Evolutionary conservation across 2,329 filamentous ascomycete genomes (phyloP), one percentile per base, ranked within the genome.

Genomic region (Fusarium drepaniforme): DNA sequence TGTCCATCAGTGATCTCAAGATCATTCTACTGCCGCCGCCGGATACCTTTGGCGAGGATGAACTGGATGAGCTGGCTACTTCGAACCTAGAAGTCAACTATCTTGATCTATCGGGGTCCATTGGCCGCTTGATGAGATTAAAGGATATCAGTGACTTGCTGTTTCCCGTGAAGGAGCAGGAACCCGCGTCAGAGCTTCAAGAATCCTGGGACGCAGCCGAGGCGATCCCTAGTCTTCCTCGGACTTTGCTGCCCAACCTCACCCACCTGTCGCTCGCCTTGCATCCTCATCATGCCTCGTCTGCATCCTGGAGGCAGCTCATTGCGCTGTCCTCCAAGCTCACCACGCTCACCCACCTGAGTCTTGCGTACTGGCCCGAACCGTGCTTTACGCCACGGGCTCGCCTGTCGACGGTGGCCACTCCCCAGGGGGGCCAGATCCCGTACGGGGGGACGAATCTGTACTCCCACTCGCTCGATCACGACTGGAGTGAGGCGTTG

Each of bases 231-330:
- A 78, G 76, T 44, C 79, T 81, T 30, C 82, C 84, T 1, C 82
- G 79, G 33, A 78, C 80, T 13, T 80, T 91, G 21, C 81, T 92
- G 46, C 89, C 90, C 12, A 88, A 88, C 69, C 83, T 92, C 15
- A 91, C 90, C 0, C 90, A 91, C 73, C 84, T 92, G 11, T 92
- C 90, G 2, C 86, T 92, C 3, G 89, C 90, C 5, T 75, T 90
- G 58, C 77, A 83, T 60, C 85, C 87, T 1, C 73, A 64, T 1
- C 56, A 78, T 44, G 60, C 75, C 4, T 73, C 78, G 21, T 79
- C 80, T 8, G 84, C 86, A 18, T 91, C 90, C 1, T 92, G 90
- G 91, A 88, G 86, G 58, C 89, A 90, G 40, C 85, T 92, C 6
- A 82, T 92, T 28, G 75, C 84, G 3, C 80, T 92, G n/a, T 86